Evolutionary conservation across 2,329 filamentous ascomycete genomes (phyloP), one percentile per base, ranked within the genome.

Genomic region (Sporothrix luriei): DNA sequence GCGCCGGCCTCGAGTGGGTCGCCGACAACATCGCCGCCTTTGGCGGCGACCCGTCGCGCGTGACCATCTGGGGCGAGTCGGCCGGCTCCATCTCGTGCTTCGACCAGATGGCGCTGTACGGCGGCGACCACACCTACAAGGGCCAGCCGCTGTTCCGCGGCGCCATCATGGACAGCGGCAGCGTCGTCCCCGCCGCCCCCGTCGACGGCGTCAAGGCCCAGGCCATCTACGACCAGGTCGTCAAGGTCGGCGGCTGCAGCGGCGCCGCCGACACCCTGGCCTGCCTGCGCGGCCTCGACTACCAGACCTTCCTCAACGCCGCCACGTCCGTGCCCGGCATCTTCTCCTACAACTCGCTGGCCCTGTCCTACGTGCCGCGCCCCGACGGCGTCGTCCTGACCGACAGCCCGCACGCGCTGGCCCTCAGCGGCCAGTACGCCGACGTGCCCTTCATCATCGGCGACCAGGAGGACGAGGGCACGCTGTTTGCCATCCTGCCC

Each of bases 401-500:
- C 0, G 81, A 84, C 2, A 91, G 87, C 7, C 88, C 90, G 0
- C 90, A 94, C 0, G 67, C 83, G 0, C 80, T 91, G 5, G 79
- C 84, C 1, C 70, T 74, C 2, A 74, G 77, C 0, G 87, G 88
- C 14, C 82, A 83, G 7, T 84, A 83, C 71, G 77, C 83, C 26
- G 78, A 80, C 1, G 83, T 85, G 1, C 83, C 83, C 49, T 80
- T 82, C 79, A 84, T 85, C 74, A 84, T 91, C 51, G 91, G 91
- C 55, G 85, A 92, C 76, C 90, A 93, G 78, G 91, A 94, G 80
- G 91, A 94, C 76, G 91, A 94, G 78, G 91, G 91, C 24, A 93
- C 91, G 0, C 78, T 94, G 2, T 93, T 94, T 76, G 82, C 88
- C 9, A 81, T 94, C 43, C 88, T 90, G 77, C 89, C 91, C 73